Base-by-base conservation (phyloP, 768 basidiomycete species). In the Sporobolomyces phaffii region DNA sequence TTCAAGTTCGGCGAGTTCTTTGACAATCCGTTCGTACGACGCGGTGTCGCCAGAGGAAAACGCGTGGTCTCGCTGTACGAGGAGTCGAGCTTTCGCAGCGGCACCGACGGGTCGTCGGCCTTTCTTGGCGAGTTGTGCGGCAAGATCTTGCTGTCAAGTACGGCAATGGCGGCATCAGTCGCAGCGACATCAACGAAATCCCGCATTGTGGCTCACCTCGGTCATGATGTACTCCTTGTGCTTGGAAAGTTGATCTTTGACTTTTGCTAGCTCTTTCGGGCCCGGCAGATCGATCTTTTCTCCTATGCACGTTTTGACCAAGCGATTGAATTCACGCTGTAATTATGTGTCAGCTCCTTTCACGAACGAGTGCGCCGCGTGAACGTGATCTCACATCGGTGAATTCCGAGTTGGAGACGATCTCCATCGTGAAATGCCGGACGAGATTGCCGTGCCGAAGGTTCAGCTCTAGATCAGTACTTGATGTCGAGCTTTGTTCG, bases 391-490 rank as follows among this genome's bases (percentile, higher is more conserved):
- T 56, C 52, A 92, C 93, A 68, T 80, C 77, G 15, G 78, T 79
- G 64, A 91, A 86, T 5, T 78, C 62, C 1, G 83, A 78, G 75
- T 97, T 94, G 10, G 91, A 94, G 11, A 94, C 85, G 72, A 86
- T 87, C 75, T 91, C 90, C 87, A 99, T 91, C 5, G 77, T 76
- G 73, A 87, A 91, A 1, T 77, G 65, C 64, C 81, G 82, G 11
- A 81, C 75, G 0, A 85, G 83, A 62, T 83, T 84, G 13, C 90
- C 93, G 74, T 92, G 87, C 73, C 85, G 85, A 51, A 97, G 83
- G 66, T 87, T 82, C 18, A 97, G 80, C 1, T 80, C 79, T 65
- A 89, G 82, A 72, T 91, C 84, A 49, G 67, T 69, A 15, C 22
- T 47, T 22, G 34, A 24, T 22, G 43, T 43, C 41, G 56, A 58